Evolutionary conservation across 2,329 filamentous ascomycete species (phyloP).

Genomic region (Venturia nashicola): DNA sequence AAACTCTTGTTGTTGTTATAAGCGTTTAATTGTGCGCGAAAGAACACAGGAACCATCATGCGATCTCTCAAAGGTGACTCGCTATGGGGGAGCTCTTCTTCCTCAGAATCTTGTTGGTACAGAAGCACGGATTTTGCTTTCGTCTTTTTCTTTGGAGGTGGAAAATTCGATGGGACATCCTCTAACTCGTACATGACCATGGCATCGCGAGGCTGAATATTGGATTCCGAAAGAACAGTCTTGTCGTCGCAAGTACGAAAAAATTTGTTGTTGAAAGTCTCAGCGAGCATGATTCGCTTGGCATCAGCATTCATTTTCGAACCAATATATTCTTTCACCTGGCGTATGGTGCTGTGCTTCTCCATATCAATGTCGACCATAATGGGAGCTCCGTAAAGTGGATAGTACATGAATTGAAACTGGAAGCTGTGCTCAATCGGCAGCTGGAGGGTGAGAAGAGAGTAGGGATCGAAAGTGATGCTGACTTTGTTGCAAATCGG

Average conservation of each 20-base stretch:
- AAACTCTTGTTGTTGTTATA: conserved; percentile 24
- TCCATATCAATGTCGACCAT: conserved; percentile 68
- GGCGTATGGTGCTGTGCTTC: conserved; percentile 57
- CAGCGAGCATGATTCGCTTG: conserved; percentile 61
- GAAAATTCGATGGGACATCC: conserved; percentile 64
- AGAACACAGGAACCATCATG: conserved; percentile 60
- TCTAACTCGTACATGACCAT: conserved; percentile 70
- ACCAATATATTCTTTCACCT: conserved; percentile 51
- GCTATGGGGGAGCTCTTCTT: conserved; percentile 35
- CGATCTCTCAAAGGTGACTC: conserved; percentile 51
- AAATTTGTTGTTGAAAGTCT: conserved; percentile 73
- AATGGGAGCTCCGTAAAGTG: conserved; percentile 58
- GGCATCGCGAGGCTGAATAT: conserved; percentile 50
- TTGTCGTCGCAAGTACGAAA: conserved; percentile 75
- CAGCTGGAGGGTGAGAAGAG: conserved; percentile 80
- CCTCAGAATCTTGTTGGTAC: conserved; percentile 23
- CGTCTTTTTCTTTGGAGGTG: conserved; percentile 38
- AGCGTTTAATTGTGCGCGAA: conserved; percentile 34
- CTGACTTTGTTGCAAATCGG: conserved; percentile 87
- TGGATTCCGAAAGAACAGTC: conserved; percentile 54
- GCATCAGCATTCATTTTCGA: conserved; percentile 40
- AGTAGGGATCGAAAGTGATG: conserved; percentile 98
- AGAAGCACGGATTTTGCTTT: conserved; percentile 39
- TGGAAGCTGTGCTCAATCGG: conserved; percentile 77
- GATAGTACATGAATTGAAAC: conserved; percentile 64